phyloP scores from a whole-genome alignment of 148 eudicot genomes.

The Nyssa sinensis region DNA sequence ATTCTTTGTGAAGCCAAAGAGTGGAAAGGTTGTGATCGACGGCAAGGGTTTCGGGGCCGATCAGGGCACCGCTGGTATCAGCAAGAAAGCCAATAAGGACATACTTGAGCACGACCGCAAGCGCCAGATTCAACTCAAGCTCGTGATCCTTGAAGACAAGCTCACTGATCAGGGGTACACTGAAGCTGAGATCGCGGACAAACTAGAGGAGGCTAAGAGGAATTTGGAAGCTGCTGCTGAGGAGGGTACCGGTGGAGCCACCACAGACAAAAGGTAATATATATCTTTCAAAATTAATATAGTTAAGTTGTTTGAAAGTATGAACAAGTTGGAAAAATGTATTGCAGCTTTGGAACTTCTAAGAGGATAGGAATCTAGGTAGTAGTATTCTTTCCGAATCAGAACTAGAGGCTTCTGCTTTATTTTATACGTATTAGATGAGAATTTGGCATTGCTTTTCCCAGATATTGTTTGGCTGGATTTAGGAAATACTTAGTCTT shows the following conservation, averaged over 20 bases:
- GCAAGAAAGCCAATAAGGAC: conserved; percentile 65
- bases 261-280: conserved; percentile 35
- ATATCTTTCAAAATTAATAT: background rate
- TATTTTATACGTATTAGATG: too few species aligned
- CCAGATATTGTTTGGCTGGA: too few species aligned
- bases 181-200: conserved; percentile 63
- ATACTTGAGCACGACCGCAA: conserved; percentile 94
- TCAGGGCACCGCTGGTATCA: conserved; percentile 71
- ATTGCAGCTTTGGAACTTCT: background rate
- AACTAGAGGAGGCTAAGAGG: conserved; percentile 55
- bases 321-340: background rate
- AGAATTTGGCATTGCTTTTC: too few species aligned
- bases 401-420: too few species aligned
- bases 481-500: too few species aligned
- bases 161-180: conserved; percentile 77
- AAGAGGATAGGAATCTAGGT: background rate
- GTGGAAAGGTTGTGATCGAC: conserved; percentile 38
- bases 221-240: conserved; percentile 59
- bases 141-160: conserved; percentile 72
- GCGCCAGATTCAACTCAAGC: conserved; percentile 90
- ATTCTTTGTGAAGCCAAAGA: conserved; percentile 58
- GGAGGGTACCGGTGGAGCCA: conserved; percentile 26
- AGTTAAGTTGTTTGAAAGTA: background rate
- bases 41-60: conserved; percentile 52
- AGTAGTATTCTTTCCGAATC: too few species aligned